phyloP scores from a whole-genome alignment of 2,329 filamentous ascomycete species.

The Aureobasidium melanogenum region DNA sequence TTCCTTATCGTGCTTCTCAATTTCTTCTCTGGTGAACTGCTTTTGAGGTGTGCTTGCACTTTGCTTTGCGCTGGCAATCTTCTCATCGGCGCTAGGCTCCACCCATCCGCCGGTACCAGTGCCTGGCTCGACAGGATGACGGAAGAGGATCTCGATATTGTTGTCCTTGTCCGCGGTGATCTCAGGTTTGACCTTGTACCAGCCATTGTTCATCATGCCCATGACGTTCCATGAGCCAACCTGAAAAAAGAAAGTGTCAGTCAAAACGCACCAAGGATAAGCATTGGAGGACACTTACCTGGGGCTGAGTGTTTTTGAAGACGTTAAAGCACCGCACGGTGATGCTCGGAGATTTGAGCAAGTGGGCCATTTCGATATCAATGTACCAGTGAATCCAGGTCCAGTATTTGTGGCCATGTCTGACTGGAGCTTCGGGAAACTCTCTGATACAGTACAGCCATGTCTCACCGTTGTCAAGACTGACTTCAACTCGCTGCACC shows the following conservation, averaged over 20 bases:
- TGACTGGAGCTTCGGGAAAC: conserved; percentile 40
- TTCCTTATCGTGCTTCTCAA: conserved; percentile 42
- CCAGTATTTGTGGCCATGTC: conserved; percentile 47
- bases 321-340: conserved; percentile 41
- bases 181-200: conserved; percentile 38
- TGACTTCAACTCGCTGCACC: conserved; percentile 42
- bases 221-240: conserved; percentile 39
- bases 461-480: conserved; percentile 37
- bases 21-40: conserved; percentile 45
- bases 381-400: conserved; percentile 46
- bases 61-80: conserved; percentile 37
- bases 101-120: conserved; percentile 40
- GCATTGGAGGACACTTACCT: no score
- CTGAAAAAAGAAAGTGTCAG: not conserved
- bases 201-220: conserved; percentile 50
- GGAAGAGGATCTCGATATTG: conserved; percentile 31
- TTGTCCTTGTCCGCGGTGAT: conserved; percentile 26
- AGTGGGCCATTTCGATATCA: conserved; percentile 37
- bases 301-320: conserved; percentile 44
- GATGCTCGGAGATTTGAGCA: conserved; percentile 36
- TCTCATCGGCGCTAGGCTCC: conserved; percentile 38
- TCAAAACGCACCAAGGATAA: not conserved
- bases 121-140: conserved; percentile 37
- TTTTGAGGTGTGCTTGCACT: conserved; percentile 38
- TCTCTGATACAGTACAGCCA: conserved; percentile 43